Evolutionary conservation across 139 green algal genomes (phyloP).

Genomic region (Coelastrella sp.): DNA sequence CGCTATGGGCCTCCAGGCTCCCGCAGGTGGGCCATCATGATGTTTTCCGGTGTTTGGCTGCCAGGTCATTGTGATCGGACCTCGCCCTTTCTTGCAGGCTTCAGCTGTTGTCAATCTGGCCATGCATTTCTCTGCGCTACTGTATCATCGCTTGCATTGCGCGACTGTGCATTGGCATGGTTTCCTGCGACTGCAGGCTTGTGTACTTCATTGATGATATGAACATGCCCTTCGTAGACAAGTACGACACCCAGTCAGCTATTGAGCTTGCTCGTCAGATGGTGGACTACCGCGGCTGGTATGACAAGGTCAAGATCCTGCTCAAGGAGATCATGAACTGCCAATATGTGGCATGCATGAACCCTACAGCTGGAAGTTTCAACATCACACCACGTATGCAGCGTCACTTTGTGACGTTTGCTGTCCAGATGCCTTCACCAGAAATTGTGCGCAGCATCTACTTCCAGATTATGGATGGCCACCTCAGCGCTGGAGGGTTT

Average conservation of each 20-base stretch:
- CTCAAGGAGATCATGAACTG: constrained; percentile 91
- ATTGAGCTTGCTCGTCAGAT: constrained; percentile 92
- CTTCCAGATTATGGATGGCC: constrained; percentile 54
- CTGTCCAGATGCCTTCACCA: constrained; percentile 80
- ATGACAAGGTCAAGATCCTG: constrained; percentile 92
- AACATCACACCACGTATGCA: constrained; percentile 94
- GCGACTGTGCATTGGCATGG: neutral
- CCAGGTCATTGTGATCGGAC: too few species aligned
- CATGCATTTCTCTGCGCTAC: too few species aligned
- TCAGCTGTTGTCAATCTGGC: too few species aligned
- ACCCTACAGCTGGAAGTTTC: constrained; percentile 92
- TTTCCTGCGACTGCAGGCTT: constrained; percentile 52
- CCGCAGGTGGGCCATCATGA: neutral
- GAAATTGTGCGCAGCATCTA: constrained; percentile 84
- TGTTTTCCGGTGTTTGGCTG: too few species aligned
- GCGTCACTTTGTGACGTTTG: constrained; percentile 94
- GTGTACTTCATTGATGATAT: constrained; percentile 96
- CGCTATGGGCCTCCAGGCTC: constrained; percentile 89
- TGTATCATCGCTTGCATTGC: too few species aligned
- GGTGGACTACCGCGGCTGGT: constrained; percentile 94
- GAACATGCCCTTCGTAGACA: constrained; percentile 95
- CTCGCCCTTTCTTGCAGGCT: too few species aligned
- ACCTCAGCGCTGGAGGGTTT: constrained; percentile 69
- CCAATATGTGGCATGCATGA: constrained; percentile 90
- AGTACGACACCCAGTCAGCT: constrained; percentile 95